A percentile compares a stretch with the other conserved stretches of the same genome.
phyloP scores from a whole-genome alignment of 2,329 filamentous ascomycete species.

The Diplocarpon mali region DNA sequence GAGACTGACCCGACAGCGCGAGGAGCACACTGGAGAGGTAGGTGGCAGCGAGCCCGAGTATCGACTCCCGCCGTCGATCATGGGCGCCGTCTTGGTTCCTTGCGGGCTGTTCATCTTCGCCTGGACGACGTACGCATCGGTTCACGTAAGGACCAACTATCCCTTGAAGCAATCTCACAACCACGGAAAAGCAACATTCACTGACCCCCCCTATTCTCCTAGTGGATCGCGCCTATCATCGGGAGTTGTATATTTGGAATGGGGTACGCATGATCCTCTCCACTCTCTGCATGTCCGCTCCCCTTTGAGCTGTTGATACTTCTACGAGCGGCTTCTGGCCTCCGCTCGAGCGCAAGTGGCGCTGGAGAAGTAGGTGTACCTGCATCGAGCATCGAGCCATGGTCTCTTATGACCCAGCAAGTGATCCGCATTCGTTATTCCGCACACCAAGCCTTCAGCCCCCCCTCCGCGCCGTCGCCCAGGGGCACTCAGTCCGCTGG shows the following conservation, averaged over 20 bases:
- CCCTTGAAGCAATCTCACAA: no score
- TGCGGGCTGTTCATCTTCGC: constrained; percentile 80
- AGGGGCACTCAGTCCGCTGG: background rate
- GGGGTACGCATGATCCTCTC: constrained; percentile 40
- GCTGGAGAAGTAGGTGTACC: constrained; percentile 12
- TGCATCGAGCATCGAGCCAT: constrained; percentile 12
- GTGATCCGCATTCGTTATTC: background rate
- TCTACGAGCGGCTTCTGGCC: constrained; percentile 1
- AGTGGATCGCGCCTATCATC: constrained; percentile 69
- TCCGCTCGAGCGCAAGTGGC: constrained; percentile 15
- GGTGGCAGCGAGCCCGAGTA: constrained; percentile 71
- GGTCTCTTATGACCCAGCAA: background rate
- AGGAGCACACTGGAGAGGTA: constrained; percentile 29
- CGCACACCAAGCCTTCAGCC: background rate
- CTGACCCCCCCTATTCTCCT: constrained; percentile 32
- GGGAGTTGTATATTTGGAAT: constrained; percentile 60
- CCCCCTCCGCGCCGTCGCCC: background rate
- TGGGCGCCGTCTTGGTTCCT: constrained; percentile 68
- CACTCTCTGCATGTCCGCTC: constrained; percentile 6
- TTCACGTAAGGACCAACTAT: constrained; percentile 36
- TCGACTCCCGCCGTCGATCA: constrained; percentile 64
- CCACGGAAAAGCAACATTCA: no score
- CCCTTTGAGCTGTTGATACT: background rate
- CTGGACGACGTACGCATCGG: constrained; percentile 65
- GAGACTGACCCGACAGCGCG: constrained; percentile 43